Evolutionary conservation across 768 basidiomycete species (phyloP), one percentile per base, ranked within the genome.

Genomic region (Termitomyces sp.): DNA sequence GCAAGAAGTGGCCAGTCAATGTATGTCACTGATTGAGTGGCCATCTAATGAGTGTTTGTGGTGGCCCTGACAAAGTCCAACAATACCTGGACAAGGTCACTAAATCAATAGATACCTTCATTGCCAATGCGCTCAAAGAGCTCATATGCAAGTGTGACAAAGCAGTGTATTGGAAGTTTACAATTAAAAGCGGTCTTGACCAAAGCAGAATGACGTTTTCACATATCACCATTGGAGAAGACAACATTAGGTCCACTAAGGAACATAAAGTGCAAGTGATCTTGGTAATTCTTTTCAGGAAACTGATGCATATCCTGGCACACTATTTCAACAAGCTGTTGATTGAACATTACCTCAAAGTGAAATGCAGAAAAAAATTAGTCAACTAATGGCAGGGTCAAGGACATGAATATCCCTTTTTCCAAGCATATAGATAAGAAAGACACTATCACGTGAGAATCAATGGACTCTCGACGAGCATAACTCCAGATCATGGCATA

Each of bases 351-450:
- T 40, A 50, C 40, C 18, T 55, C 12, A 14, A 7, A 18, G 4
- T n/a, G 4, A n/a, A n/a, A 50, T 2, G 33, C 13, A 36, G 28
- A 20, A 18, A 14, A 52, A 9, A 16, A 12, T 38, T 38, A 13
- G 33, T 10, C 2, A 18, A 58, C 69, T 26, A 50, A 75, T 77
- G 56, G 72, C 65, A 4, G 61, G 60, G 49, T 77, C 76, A 9
- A 77, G 60, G 23, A 78, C 66, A 47, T 78, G 77, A 41, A 78
- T 67, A 43, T 71, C 71, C 77, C 77, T 78, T 62, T 69, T 66
- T 26, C 77, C 77, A 5, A 78, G 68, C 52, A 70, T 70, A 62
- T 69, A 78, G 2, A 78, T 74, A 5, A 74, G 61, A 3, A 76
- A 74, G 40, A 75, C 70, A 16, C 70, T 70, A 48, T 72, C 71